Evolutionary conservation across 768 basidiomycete genomes (phyloP), one percentile per base, ranked within the genome.

Genomic region (Agaricus sinodeliciosus): DNA sequence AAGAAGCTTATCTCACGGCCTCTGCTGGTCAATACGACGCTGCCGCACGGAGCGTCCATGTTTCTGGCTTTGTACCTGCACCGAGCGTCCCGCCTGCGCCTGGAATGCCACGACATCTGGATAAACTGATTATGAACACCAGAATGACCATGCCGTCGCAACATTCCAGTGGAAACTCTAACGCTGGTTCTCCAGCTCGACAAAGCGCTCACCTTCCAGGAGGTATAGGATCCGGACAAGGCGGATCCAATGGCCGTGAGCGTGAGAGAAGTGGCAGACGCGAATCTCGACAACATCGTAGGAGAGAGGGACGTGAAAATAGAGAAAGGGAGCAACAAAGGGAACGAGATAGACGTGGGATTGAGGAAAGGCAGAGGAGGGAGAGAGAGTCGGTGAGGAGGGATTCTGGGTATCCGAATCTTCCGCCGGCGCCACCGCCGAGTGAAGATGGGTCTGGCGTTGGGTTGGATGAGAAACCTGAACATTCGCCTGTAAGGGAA

Each of bases 11-110:
- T 64, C 76, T 91, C 27, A 72, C 74, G 12, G 72, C 75, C 27
- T 72, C 71, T 0, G 68, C 72, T 11, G 71, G 69, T 18, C 69
- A 71, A 49, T 64, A 63, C 36, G 64, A 69, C 26, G 52, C 59
- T 43, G 55, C 51, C 6, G 54, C 43, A 48, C 60, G 58, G 45
- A 56, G 62, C 49, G 43, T 63, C 11, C 58, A 63, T 26, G 67
- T 71, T 11, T 62, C 59, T 34, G 73, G 72, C 2, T 73, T 78
- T 60, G 67, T 74, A 28, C 82, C 85, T 9, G 80, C 84, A 1
- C 89, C 92, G 15, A 82, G 82, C 58, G 87, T 94, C 55, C 94
- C 94, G 1, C 84, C 86, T 18, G 94, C 96, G 2, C 94, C 96
- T 0, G 73, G 78, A 1, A 76, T 98, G 41, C 96, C 96, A 0